Base-by-base conservation (phyloP, 805 yeast species). In the Starmerella khaoyaiensis region DNA sequence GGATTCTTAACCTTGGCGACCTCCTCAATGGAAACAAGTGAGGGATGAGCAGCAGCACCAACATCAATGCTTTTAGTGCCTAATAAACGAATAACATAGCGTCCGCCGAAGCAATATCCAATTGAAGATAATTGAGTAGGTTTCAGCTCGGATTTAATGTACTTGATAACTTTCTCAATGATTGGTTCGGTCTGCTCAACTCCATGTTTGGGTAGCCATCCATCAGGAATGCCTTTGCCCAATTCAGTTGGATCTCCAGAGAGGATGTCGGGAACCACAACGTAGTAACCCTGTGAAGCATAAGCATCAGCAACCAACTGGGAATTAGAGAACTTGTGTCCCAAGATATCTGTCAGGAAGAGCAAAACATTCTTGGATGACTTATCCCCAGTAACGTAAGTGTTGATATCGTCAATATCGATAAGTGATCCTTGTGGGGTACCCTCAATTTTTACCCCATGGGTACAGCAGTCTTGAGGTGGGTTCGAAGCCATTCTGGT, bases 41-140 rank as follows among this genome's bases (percentile, higher is more conserved):
- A 77, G 5, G 96, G 95, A 59, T 86, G 96, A 7, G 90, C 90
- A 45, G 72, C 58, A 12, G 87, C 93, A 50, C 71, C 82, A 14
- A 67, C 79, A 43, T 71, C 69, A 7, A 50, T 25, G 17, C 57
- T 65, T 20, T 51, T 51, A 15, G 27, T 28, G 5, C 65, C 55
- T 21, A 71, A 56, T 40, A 74, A 69, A 42, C 68, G 72, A 40
- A 79, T 49, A 23, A 70, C 73, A 48, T 63, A 74, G 57, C 75
- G 79, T 28, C 82, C 94, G 55, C 95, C 95, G 46, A 65, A 83
- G 61, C 95, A 83, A 63, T 82, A 74, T 18, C 95, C 94, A 29
- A 69, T 74, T 17, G 46, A 19, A 21, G 37, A 39, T 14, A 77
- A 42, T 46, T 64, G 71, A 36, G 62, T 55, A 14, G 72, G 70